phyloP scores from a whole-genome alignment of 306 rosid species.

The Glycyrrhiza uralensis region DNA sequence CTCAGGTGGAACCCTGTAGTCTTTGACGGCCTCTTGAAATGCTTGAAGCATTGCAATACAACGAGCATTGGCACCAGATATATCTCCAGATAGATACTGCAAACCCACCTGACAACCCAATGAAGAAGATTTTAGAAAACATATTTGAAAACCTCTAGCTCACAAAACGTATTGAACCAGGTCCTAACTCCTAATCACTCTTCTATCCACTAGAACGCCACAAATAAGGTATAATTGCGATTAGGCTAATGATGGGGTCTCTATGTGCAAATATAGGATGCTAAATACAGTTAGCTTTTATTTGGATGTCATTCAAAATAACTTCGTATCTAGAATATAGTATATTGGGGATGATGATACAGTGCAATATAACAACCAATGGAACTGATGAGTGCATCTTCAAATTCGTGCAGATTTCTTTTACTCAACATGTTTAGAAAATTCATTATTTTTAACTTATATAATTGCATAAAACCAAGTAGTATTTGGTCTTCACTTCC shows the following conservation, averaged over 20 bases:
- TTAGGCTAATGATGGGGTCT: neutral
- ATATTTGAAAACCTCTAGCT: neutral
- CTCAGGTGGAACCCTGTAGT: conserved; percentile 48
- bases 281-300: conserved; percentile 10
- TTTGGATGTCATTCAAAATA: neutral
- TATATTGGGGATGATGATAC: neutral
- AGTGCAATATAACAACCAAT: neutral
- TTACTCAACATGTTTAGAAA: neutral
- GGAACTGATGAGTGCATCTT: conserved; percentile 8
- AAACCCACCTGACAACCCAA: conserved; percentile 46
- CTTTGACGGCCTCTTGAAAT: conserved; percentile 60
- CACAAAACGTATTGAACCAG: neutral
- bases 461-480: neutral
- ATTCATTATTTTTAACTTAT: neutral
- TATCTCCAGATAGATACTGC: conserved; percentile 46
- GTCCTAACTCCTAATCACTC: neutral
- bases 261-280: neutral
- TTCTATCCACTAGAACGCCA: neutral
- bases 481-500: neutral
- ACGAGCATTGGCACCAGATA: conserved; percentile 59
- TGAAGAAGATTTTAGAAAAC: conserved; percentile 23
- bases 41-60: conserved; percentile 62
- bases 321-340: neutral
- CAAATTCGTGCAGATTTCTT: neutral
- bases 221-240: neutral